A percentile compares a stretch with the other conserved stretches of the same genome.
These are phyloP conservation scores for Pelagomonas calceolata DNA, from an alignment of 108 stramenopile species.

Conservation along the genomic window DNA sequence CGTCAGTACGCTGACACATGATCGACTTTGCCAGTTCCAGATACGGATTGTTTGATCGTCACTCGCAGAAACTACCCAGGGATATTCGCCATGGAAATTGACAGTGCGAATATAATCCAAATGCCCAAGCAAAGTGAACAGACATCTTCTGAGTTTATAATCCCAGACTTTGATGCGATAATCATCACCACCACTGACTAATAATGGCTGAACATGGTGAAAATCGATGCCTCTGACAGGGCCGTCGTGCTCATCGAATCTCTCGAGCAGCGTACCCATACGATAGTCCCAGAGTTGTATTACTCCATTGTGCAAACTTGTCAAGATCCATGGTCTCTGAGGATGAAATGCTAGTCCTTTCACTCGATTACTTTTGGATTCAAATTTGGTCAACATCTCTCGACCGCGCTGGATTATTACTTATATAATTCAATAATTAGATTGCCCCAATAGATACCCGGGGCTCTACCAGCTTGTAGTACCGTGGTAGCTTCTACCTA, in stretches of 20 bases:
- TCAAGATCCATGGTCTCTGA: slow-evolving; percentile 95
- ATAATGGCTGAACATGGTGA: slow-evolving; percentile 81
- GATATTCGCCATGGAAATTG: slow-evolving; percentile 93
- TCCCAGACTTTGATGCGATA: slow-evolving; percentile 99
- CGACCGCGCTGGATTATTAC: too few relatives aligned
- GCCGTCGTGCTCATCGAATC: slow-evolving; percentile 98
- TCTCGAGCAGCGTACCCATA: slow-evolving; percentile 94
- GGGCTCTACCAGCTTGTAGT: too few relatives aligned
- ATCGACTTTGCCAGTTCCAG: slow-evolving; percentile 97
- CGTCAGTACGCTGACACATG: slow-evolving; percentile 88
- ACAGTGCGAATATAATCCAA: slow-evolving; percentile 99
- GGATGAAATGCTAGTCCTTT: slow-evolving; percentile 98
- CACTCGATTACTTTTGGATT: slow-evolving; percentile 92
- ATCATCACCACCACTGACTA: slow-evolving; percentile 96
- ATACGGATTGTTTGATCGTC: slow-evolving; percentile 96
- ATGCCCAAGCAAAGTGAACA: slow-evolving; percentile 95
- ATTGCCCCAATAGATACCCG: too few relatives aligned
- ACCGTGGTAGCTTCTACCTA: too few relatives aligned
- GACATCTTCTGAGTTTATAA: slow-evolving; percentile 91
- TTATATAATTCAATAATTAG: too few relatives aligned
- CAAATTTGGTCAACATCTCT: slow-evolving; percentile 93
- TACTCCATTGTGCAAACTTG: slow-evolving; percentile 95
- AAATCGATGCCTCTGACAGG: slow-evolving; percentile 99
- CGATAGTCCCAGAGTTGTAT: slow-evolving; percentile 98
- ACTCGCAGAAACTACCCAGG: slow-evolving; percentile 82